Evolutionary conservation across 495 filamentous ascomycete species (phyloP).

Genomic region (Collariella sp.): DNA sequence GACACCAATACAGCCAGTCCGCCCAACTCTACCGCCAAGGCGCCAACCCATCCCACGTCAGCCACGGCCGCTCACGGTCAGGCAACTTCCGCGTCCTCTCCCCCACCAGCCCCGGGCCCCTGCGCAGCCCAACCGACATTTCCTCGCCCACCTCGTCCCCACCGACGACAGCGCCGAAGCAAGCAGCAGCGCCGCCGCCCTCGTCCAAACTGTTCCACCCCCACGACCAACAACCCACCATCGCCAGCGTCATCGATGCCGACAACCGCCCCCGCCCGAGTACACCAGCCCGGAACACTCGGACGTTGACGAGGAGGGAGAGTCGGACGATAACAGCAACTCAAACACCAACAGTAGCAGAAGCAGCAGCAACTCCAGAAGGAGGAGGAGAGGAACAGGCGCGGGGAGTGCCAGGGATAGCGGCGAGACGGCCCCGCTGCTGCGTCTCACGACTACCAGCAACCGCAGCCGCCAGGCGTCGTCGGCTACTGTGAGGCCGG

Average conservation of each 20-base stretch:
- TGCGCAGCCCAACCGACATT: slow-evolving; percentile 92
- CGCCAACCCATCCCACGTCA: slow-evolving; percentile 26
- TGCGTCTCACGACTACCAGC: slow-evolving; percentile 29
- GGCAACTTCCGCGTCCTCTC: slow-evolving; percentile 55
- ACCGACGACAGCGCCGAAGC: slow-evolving; percentile 71
- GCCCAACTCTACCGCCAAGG: slow-evolving; percentile 31
- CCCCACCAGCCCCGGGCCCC: slow-evolving; percentile 80
- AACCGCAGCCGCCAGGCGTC: slow-evolving; percentile 38
- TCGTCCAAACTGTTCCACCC: slow-evolving; percentile 17
- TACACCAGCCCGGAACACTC: slow-evolving; percentile 62
- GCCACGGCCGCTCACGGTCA: slow-evolving; percentile 48
- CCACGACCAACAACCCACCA: slow-evolving; percentile 28
- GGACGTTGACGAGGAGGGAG: slow-evolving; percentile 25
- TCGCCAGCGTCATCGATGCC: slow-evolving; percentile 22
- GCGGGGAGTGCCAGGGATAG: slow-evolving; percentile 43
- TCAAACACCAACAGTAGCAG: too few relatives aligned
- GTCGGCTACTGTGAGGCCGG: slow-evolving; percentile 32
- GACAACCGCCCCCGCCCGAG: slow-evolving; percentile 56
- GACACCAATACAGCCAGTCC: slow-evolving; percentile 42
- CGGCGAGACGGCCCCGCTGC: slow-evolving; percentile 33
- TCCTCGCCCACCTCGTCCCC: slow-evolving; percentile 72
- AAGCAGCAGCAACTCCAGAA: too few relatives aligned
- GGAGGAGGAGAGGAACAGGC: too few relatives aligned
- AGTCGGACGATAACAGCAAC: slow-evolving; percentile 31
- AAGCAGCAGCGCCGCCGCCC: slow-evolving; percentile 44